These are phyloP conservation scores for Penicillium concentricum DNA, from an alignment of 2,329 filamentous ascomycete species.

Conservation along the genomic window DNA sequence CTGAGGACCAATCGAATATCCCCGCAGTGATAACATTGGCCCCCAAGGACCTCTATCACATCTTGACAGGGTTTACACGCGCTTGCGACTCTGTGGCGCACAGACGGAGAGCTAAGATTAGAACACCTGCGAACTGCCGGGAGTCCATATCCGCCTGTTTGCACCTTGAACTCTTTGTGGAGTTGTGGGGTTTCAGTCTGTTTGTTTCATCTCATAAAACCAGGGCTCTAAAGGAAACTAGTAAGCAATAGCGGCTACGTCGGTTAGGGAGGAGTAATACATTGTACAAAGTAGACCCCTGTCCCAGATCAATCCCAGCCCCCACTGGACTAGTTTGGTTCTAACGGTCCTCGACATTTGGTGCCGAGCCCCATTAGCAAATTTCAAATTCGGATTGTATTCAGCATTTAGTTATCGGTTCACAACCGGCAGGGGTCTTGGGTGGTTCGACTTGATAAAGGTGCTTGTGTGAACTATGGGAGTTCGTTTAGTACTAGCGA, in stretches of 20 bases:
- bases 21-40: conserved; percentile 6
- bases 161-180: background rate
- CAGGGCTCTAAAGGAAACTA: background rate
- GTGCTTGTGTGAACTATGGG: background rate
- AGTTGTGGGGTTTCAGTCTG: background rate
- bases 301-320: background rate
- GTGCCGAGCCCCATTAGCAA: background rate
- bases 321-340: background rate
- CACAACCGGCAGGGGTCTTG: background rate
- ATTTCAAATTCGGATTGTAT: background rate
- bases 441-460: background rate
- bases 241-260: background rate
- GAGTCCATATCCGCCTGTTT: background rate
- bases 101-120: conserved; percentile 8
- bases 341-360: background rate
- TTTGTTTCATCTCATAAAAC: background rate
- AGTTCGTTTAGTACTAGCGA: background rate
- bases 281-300: background rate
- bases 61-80: conserved; percentile 8
- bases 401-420: background rate
- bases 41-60: conserved; percentile 6
- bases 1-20: background rate
- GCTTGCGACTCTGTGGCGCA: conserved; percentile 8
- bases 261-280: background rate
- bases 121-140: conserved; percentile 8